Conservation (phyloP, 1,284 basidiomycete genomes). For the Microstroma glucosiphilum region DNA sequence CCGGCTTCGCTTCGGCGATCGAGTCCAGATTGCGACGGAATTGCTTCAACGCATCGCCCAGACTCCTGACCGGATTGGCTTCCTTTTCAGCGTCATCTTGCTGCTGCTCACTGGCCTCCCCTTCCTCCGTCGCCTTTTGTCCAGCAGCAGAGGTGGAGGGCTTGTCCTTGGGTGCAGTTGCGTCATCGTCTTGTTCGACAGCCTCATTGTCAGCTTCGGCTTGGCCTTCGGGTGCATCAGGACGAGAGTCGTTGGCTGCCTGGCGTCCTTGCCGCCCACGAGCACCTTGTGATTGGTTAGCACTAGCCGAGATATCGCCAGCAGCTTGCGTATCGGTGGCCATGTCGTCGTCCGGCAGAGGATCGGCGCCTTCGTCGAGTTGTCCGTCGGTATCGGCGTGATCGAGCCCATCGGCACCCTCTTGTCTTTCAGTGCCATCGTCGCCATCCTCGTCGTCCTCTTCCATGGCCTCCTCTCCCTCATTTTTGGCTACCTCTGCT, state of each 20-base stretch:
- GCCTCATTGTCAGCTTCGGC: slow-evolving; percentile 10
- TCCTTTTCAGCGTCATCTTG: slow-evolving; percentile 13
- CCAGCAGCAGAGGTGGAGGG: slow-evolving; percentile 20
- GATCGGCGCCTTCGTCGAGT: slow-evolving; percentile 23
- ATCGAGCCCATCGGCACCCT: slow-evolving; percentile 13
- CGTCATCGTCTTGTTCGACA: slow-evolving; percentile 25
- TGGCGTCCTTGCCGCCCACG: slow-evolving; percentile 7
- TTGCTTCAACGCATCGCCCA: slow-evolving; percentile 79
- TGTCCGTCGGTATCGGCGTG: slow-evolving; percentile 20
- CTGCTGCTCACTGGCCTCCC: slow-evolving; percentile 11
- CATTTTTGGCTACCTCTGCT: slow-evolving; percentile 15
- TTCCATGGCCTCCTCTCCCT: slow-evolving; percentile 21
- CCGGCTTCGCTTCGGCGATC: slow-evolving; percentile 61
- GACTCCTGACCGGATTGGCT: slow-evolving; percentile 66
- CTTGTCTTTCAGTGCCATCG: slow-evolving; percentile 12
- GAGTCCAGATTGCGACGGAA: slow-evolving; percentile 78
- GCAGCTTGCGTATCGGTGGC: slow-evolving; percentile 22
- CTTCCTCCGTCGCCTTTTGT: slow-evolving; percentile 12
- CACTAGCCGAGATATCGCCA: slow-evolving; percentile 2
- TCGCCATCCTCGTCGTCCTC: slow-evolving; percentile 28
- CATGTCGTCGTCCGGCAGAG: slow-evolving; percentile 26
- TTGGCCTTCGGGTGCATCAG: slow-evolving; percentile 11
- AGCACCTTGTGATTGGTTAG: slow-evolving; percentile 5
- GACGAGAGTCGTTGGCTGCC: slow-evolving; percentile 12
- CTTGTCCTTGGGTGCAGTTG: slow-evolving; percentile 38